Percentiles rank a stretch among this genome's conserved stretches.
These are phyloP conservation scores for Penicillium aurantiogriseum DNA, from an alignment of 2,329 filamentous ascomycete species.

Conservation along the genomic window DNA sequence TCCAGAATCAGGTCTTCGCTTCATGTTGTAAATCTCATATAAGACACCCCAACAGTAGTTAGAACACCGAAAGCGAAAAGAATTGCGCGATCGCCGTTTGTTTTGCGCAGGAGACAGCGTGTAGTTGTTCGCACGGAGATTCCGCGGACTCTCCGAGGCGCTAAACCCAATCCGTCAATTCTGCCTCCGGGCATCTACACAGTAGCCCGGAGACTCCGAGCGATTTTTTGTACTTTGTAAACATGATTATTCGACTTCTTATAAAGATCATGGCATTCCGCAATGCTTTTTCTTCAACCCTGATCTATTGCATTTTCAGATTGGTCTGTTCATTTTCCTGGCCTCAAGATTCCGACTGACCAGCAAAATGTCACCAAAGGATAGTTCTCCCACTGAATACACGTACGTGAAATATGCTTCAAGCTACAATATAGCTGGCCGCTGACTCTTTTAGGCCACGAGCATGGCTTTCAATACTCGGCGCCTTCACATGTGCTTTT, in stretches of 20 bases:
- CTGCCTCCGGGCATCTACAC: neutral
- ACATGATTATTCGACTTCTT: neutral
- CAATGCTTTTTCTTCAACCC: neutral
- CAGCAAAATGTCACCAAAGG: neutral
- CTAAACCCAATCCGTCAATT: neutral
- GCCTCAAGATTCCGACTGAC: neutral
- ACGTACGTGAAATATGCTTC: slow-evolving; percentile 18
- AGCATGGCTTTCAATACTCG: slow-evolving; percentile 30
- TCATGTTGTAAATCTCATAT: slow-evolving; percentile 14
- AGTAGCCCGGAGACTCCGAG: slow-evolving; percentile 14
- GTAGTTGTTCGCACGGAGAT: slow-evolving; percentile 12
- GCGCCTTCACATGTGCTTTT: slow-evolving; percentile 32
- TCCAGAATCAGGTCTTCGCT: slow-evolving; percentile 18
- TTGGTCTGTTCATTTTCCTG: neutral
- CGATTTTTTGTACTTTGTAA: neutral
- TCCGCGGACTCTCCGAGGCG: slow-evolving; percentile 28
- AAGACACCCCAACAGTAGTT: neutral
- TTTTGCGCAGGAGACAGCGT: neutral
- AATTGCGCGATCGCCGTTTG: neutral
- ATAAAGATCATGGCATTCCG: neutral
- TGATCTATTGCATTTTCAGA: neutral
- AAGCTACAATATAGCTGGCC: neutral
- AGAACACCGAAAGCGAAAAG: neutral
- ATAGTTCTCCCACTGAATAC: slow-evolving; percentile 20
- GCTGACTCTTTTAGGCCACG: slow-evolving; percentile 17